Base-by-base conservation (phyloP, 441 rosid species). In the Isatis lusitanica region DNA sequence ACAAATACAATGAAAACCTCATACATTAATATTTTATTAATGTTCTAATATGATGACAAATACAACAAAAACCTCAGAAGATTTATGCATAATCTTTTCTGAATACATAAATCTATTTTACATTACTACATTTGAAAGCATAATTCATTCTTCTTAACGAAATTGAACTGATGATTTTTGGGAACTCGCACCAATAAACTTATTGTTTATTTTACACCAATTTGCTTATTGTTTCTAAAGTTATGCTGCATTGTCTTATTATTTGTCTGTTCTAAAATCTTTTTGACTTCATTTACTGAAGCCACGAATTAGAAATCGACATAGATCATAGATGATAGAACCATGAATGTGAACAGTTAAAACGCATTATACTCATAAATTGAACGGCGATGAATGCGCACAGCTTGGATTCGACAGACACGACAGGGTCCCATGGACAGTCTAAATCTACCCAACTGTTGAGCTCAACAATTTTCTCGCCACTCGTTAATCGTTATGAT, bases 331-430 rank as follows among this genome's bases (percentile, higher is more conserved):
- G 24, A 36, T 36, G 10, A 71, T 26, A 40, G 47, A 62, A 13
- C 60, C 59, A 36, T 36, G 18, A 8, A 60, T 26, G 40, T 18
- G 16, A 62, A 62, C n/a, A 52, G 63, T 52, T 16, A 62, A 52
- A 10, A 52, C n/a, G 69, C 75, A 71, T 31, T 18, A 71, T 63
- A 62, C 18, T 18, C 16, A 51, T 46, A 10, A 42, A 33, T 21
- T 24, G 53, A 71, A 28, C 18, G 35, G 53, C 43, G 44, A 39
- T 62, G 52, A 71, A 43, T 61, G 59, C n/a, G 64, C 50, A 21
- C 47, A 73, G 18, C 47, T 73, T 18, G 30, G 64, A 64, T 55
- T 16, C 50, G 58, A 73, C 65, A 63, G 70, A 72, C 57, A 72
- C 26, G 47, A 63, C 42, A 40, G 8, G 63, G 57, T 52, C 63